Evolutionary conservation across 768 basidiomycete genomes (phyloP), one percentile per base, ranked within the genome.

Genomic region (Steccherinum ochraceum): DNA sequence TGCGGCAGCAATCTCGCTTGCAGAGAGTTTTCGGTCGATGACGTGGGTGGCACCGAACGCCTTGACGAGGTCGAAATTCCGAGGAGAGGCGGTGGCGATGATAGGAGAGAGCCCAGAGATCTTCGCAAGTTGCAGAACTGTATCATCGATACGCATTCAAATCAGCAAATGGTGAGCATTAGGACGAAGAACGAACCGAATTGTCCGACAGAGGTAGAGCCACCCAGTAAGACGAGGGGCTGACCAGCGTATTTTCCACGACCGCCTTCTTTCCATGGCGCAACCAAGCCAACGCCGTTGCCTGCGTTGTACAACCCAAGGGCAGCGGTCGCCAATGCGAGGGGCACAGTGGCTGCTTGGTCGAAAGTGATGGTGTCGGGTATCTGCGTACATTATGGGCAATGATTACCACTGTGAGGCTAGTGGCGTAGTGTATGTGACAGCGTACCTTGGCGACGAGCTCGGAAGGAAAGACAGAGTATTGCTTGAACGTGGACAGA

Each of bases 141-240:
- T 12, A 11, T 45, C 43, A 20, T 20, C 13, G 26, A 21, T 19
- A 13, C n/a, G 25, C 12, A 10, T 52, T 20, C 12, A 4, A 11
- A 24, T 23, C 10, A n/a, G 11, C 3, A n/a, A 5, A 48, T 44
- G 16, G 3, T 23, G n/a, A 46, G n/a, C n/a, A n/a, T n/a, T n/a
- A n/a, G n/a, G 35, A 25, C 19, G 40, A 19, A 19, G 20, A 12
- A 25, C 55, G 5, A 40, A 72, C 71, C 68, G 18, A 56, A 66
- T 54, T 73, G 69, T 16, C 72, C 73, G 13, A 72, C 60, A 4
- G 67, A 67, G 12, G 60, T 51, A 5, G 69, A 60, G 10, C 73
- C 73, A 21, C 72, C 74, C 2, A 72, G 20, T 13, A 74, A 58
- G 13, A 74, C 20, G 3, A 61, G 47, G 5, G 72, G 63, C 45